phyloP scores from a whole-genome alignment of 768 basidiomycete genomes.

The Russula sp. region DNA sequence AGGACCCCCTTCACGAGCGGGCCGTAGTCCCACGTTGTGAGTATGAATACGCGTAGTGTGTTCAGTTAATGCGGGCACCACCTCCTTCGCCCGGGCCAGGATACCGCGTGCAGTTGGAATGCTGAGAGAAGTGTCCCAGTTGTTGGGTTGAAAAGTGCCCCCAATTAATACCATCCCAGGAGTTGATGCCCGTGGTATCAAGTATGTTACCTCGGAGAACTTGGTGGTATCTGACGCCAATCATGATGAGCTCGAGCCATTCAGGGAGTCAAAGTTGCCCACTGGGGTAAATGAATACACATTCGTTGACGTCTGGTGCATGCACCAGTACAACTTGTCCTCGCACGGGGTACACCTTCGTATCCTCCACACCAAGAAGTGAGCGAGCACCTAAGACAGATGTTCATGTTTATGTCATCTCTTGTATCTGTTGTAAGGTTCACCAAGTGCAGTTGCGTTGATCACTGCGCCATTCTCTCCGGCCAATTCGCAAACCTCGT shows the following conservation, averaged over 20 bases:
- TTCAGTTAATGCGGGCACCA: slow-evolving; percentile 32
- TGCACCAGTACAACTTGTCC: slow-evolving; percentile 78
- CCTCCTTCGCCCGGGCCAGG: slow-evolving; percentile 36
- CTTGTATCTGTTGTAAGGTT: neutral
- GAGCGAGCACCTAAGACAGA: slow-evolving; percentile 48
- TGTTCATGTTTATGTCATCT: neutral
- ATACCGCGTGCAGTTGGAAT: slow-evolving; percentile 37
- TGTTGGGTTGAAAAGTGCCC: slow-evolving; percentile 45
- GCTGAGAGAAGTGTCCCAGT: slow-evolving; percentile 45
- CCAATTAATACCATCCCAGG: slow-evolving; percentile 45
- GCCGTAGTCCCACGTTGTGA: slow-evolving; percentile 55
- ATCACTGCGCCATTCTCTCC: slow-evolving; percentile 38
- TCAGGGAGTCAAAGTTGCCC: neutral
- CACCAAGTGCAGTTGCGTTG: slow-evolving; percentile 52
- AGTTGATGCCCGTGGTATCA: slow-evolving; percentile 52
- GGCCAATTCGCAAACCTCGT: slow-evolving; percentile 38
- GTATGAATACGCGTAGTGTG: slow-evolving; percentile 37
- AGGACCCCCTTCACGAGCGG: slow-evolving; percentile 47
- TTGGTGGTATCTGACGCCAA: neutral
- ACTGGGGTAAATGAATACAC: slow-evolving; percentile 17
- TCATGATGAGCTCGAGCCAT: neutral
- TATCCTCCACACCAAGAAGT: slow-evolving; percentile 78
- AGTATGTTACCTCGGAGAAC: slow-evolving; percentile 38
- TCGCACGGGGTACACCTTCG: slow-evolving; percentile 62
- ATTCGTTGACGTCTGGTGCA: slow-evolving; percentile 54